These are phyloP conservation scores for Musa schizocarpa DNA, from an alignment of 176 grass and related monocot species.

Conservation along the genomic window DNA sequence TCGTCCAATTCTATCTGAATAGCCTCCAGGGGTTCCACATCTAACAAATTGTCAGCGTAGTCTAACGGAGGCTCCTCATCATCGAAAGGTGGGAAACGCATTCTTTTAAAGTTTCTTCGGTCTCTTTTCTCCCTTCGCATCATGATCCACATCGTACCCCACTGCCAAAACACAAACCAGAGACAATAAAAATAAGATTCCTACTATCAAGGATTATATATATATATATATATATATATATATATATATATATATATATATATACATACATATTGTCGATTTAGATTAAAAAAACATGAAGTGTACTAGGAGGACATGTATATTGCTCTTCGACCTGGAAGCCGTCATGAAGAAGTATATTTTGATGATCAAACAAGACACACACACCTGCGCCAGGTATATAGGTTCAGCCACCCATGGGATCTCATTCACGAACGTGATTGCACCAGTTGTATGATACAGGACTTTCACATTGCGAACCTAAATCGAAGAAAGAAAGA, in stretches of 20 bases:
- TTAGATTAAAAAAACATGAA: too few relatives aligned
- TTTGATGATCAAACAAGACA: not conserved
- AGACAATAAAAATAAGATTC: too few relatives aligned
- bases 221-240: too few relatives aligned
- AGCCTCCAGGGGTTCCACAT: slow-evolving; percentile 90
- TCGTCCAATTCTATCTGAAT: slow-evolving; percentile 82
- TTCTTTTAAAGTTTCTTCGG: slow-evolving; percentile 88
- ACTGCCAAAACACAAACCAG: slow-evolving; percentile 28
- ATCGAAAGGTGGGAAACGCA: slow-evolving; percentile 98
- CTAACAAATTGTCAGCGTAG: slow-evolving; percentile 94
- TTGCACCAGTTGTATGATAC: slow-evolving; percentile 94
- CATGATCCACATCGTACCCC: slow-evolving; percentile 99
- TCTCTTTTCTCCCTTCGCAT: slow-evolving; percentile 97
- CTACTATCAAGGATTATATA: too few relatives aligned
- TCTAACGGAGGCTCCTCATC: slow-evolving; percentile 95
- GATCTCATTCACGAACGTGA: slow-evolving; percentile 94
- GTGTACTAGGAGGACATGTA: too few relatives aligned
- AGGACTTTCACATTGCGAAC: slow-evolving; percentile 93
- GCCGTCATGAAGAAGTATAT: not conserved
- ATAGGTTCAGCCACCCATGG: slow-evolving; percentile 96
- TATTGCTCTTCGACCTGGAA: too few relatives aligned
- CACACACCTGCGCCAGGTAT: slow-evolving; percentile 73
- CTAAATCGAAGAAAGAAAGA: slow-evolving; percentile 20
- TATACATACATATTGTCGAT: too few relatives aligned
- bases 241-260: too few relatives aligned